Conservation (phyloP, 2,329 filamentous ascomycete genomes). For the Karstenula rhodostoma region DNA sequence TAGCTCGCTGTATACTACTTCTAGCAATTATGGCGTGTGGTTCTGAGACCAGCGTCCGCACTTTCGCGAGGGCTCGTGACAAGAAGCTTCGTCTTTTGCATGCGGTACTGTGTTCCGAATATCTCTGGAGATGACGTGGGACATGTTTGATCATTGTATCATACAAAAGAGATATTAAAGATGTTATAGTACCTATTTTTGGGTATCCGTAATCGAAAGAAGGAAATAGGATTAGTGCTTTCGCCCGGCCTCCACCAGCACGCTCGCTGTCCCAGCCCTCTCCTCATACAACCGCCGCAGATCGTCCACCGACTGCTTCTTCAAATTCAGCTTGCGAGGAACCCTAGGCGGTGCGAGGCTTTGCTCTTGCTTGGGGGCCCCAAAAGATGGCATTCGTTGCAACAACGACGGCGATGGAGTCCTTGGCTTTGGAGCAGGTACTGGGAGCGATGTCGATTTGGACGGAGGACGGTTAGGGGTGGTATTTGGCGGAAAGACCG, state of each 20-base stretch:
- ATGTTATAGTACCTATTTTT: constrained; percentile 7
- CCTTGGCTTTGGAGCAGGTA: constrained; percentile 39
- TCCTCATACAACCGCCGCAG: constrained; percentile 59
- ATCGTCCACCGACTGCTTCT: constrained; percentile 58
- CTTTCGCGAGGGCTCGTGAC: no score
- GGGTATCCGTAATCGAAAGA: constrained; percentile 7
- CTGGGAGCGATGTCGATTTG: constrained; percentile 42
- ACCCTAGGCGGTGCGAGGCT: constrained; percentile 23
- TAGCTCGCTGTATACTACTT: no score
- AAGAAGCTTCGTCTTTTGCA: no score
- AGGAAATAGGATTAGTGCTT: constrained; percentile 14
- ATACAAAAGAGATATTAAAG: not conserved
- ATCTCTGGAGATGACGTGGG: not conserved
- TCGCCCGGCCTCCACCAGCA: constrained; percentile 35
- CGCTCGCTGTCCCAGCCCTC: constrained; percentile 51
- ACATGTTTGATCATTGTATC: not conserved
- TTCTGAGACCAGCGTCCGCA: no score
- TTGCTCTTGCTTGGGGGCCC: constrained; percentile 34
- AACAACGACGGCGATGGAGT: constrained; percentile 54
- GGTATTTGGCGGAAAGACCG: constrained; percentile 41
- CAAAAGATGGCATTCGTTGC: constrained; percentile 57
- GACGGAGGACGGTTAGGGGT: constrained; percentile 35
- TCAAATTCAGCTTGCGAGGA: constrained; percentile 51
- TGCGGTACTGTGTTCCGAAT: no score
- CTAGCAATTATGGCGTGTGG: no score